These are phyloP conservation scores for Penicillium bialowiezense DNA, from an alignment of 495 filamentous ascomycete species.

Conservation along the genomic window DNA sequence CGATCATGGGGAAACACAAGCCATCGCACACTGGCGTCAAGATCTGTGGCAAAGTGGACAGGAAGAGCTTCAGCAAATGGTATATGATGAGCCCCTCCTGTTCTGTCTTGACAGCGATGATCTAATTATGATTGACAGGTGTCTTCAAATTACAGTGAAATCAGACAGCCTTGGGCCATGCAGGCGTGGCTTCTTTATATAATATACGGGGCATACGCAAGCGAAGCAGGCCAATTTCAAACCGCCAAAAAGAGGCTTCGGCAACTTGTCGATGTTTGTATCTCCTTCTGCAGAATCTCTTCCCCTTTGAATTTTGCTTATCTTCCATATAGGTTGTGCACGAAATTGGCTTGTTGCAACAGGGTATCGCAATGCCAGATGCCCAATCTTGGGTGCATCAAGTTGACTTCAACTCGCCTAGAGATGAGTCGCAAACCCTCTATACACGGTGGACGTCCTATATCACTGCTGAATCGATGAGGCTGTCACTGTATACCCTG, in stretches of 20 bases:
- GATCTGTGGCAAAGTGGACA: conserved; percentile 7
- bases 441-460: conserved; percentile 13
- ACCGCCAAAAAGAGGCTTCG: conserved; percentile 9
- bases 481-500: conserved; percentile 10
- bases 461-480: conserved; percentile 13
- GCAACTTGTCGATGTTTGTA: conserved; percentile 11
- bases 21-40: conserved; percentile 4
- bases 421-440: conserved; percentile 12
- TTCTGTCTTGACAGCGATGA: neutral
- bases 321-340: conserved; percentile 6
- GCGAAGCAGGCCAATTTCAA: conserved; percentile 8
- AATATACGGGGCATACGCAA: conserved; percentile 10
- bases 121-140: conserved; percentile 7
- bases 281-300: neutral
- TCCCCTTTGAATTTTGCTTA: neutral
- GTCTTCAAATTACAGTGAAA: conserved; percentile 4
- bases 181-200: conserved; percentile 17
- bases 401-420: neutral
- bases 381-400: conserved; percentile 10
- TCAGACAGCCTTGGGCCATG: conserved; percentile 10
- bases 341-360: conserved; percentile 11
- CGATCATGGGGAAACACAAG: conserved; percentile 1
- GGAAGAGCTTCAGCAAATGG: conserved; percentile 5
- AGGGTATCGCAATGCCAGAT: conserved; percentile 12
- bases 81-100: neutral